phyloP scores from a whole-genome alignment of 148 eudicot species.

The Pouteria glomerata region DNA sequence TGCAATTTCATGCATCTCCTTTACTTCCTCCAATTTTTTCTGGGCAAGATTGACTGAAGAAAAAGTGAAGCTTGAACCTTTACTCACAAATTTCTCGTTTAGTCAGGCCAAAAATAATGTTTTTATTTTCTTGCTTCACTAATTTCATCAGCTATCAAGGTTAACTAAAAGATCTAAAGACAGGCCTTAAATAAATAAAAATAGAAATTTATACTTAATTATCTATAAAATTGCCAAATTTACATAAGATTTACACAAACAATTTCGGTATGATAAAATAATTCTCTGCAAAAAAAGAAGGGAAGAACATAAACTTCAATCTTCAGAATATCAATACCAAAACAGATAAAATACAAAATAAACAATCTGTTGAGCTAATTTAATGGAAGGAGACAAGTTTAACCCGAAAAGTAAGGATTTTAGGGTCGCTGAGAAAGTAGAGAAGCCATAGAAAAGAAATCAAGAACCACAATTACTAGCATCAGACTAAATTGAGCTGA shows the following conservation, averaged over 20 bases:
- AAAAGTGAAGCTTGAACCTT: not conserved
- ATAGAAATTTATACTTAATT: not conserved
- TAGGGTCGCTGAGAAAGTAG: no score
- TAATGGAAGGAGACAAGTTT: no score
- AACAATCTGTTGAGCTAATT: not conserved
- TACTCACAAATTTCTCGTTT: not conserved
- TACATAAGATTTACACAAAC: not conserved
- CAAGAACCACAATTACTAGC: no score
- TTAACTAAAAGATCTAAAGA: no score
- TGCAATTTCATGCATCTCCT: not conserved
- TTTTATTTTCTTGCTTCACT: no score
- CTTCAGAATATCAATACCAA: not conserved
- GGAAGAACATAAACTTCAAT: not conserved
- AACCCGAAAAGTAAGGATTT: no score
- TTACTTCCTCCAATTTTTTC: not conserved
- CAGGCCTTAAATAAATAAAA: not conserved
- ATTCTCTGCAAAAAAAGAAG: not conserved
- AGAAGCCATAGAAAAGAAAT: no score
- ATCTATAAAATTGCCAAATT: not conserved
- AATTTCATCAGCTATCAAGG: no score
- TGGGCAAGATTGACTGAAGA: not conserved
- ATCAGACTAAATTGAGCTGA: no score
- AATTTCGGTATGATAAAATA: not conserved
- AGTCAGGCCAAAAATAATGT: not conserved
- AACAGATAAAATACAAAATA: not conserved